Evolutionary conservation across 768 basidiomycete species (phyloP), one percentile per base, ranked within the genome.

Genomic region (Pleurotus salmoneostramineus): DNA sequence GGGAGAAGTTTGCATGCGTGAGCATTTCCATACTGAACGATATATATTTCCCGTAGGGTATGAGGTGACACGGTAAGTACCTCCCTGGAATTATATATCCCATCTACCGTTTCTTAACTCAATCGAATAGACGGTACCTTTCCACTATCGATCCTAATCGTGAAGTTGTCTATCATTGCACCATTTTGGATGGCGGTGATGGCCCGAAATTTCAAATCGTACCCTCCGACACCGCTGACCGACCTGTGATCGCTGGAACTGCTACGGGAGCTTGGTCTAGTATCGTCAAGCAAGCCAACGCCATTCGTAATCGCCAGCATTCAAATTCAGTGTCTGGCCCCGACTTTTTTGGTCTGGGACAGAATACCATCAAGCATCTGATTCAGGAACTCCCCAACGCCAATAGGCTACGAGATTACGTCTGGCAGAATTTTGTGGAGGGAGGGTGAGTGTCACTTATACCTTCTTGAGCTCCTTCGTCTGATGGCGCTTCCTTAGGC

Each of bases 31-130:
- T 67, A 92, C 91, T 0, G 91, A 93, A 68, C 76, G 92, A 54
- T 93, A 93, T 66, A 93, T 94, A 61, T 94, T 91, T 64, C 92
- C 92, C 7, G 87, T 93, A 42, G 90, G 90, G 12, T 93, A 92
- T 67, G 89, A 91, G 66, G 88, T 91, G 4, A 88, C 84, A 3
- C 80, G 91, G 90, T 88, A 43, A 50, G 80, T 67, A 17, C 17
- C 57, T 43, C 51, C 17, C 44, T 6, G 8, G n/a, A n/a, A n/a
- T 15, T 17, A 45, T 12, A 48, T 32, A 4, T 11, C 46, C 33
- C 35, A n/a, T 55, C 44, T 57, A 51, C 60, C 57, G 11, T 47
- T 47, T 58, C 27, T 61, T 6, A 51, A 52, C 51, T 15, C 2
- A 15, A 6, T 11, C 17, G 6, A 61, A 33, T 59, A 93, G 91